These are phyloP conservation scores for Eucalyptus rudis DNA, from an alignment of 345 rosid genomes.

Conservation along the genomic window DNA sequence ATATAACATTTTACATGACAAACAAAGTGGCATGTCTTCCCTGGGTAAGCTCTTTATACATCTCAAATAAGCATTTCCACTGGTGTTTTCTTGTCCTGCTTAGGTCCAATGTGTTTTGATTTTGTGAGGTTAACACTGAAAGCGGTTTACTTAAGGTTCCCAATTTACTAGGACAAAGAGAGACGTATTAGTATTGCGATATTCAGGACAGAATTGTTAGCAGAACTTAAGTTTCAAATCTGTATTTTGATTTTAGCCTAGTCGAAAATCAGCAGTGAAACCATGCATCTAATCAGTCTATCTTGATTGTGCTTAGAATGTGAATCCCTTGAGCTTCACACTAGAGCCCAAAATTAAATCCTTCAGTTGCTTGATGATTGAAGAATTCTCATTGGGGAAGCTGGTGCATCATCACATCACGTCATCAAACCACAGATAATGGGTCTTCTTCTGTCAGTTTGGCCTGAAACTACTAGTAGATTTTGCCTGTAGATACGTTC, in stretches of 20 bases:
- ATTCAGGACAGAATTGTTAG: neutral
- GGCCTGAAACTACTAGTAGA: neutral
- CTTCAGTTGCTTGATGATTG: neutral
- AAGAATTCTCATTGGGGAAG: neutral
- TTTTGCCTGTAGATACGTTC: neutral
- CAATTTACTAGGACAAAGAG: neutral
- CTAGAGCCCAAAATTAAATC: neutral
- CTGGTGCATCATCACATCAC: neutral
- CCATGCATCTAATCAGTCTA: neutral
- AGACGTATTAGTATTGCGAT: neutral
- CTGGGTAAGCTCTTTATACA: neutral
- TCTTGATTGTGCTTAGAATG: neutral
- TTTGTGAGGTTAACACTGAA: neutral
- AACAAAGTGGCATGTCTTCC: neutral
- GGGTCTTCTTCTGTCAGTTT: neutral
- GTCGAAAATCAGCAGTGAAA: neutral
- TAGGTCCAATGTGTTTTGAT: neutral
- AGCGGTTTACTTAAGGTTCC: neutral
- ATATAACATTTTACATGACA: neutral
- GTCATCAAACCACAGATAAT: neutral
- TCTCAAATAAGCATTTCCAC: neutral
- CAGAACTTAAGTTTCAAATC: neutral
- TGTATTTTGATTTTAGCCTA: neutral
- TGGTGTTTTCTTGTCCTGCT: neutral
- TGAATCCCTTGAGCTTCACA: neutral